Percentiles rank a stretch among this genome's conserved stretches.
Evolutionary conservation across 1,284 basidiomycete genomes (phyloP).

Genomic region (Malassezia brasiliensis): DNA sequence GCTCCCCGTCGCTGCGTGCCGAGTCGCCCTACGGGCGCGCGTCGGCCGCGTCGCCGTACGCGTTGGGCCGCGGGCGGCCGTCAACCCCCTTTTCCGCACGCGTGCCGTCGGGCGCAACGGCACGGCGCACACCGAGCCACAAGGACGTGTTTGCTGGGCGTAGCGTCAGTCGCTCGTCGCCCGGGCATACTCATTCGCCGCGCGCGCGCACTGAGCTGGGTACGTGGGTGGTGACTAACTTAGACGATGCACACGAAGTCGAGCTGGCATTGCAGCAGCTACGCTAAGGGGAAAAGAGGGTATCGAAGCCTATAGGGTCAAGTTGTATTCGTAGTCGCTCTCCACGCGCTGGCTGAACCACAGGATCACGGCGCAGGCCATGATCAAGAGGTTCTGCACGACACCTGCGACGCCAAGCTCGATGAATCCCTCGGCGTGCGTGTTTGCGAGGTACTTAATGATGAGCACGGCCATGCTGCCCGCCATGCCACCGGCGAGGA

Average conservation of each 20-base stretch:
- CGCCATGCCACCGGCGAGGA: constrained; percentile 91
- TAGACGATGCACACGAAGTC: constrained; percentile 15
- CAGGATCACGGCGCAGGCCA: constrained; percentile 75
- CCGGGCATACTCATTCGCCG: neutral
- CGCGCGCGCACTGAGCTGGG: constrained; percentile 1
- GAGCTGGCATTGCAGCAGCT: constrained; percentile 12
- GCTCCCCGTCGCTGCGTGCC: neutral
- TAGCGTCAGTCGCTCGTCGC: constrained; percentile 2
- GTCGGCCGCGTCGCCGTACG: neutral
- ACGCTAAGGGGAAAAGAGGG: neutral
- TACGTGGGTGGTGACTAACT: neutral
- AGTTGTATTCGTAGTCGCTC: constrained; percentile 76
- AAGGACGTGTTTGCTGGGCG: constrained; percentile 3
- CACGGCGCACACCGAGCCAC: neutral
- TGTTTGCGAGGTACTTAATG: constrained; percentile 76
- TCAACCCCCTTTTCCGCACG: constrained; percentile 6
- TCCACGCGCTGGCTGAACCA: constrained; percentile 75
- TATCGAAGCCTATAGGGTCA: constrained; percentile 57
- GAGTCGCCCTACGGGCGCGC: neutral
- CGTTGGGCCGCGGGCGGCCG: constrained; percentile 8
- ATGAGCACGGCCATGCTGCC: constrained; percentile 82
- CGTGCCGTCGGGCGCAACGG: neutral
- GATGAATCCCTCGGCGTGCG: constrained; percentile 63
- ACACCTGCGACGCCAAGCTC: constrained; percentile 94
- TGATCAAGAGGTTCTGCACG: constrained; percentile 77